These are phyloP conservation scores for Pseudoturritis turrita DNA, from an alignment of 345 rosid species.

Conservation along the genomic window DNA sequence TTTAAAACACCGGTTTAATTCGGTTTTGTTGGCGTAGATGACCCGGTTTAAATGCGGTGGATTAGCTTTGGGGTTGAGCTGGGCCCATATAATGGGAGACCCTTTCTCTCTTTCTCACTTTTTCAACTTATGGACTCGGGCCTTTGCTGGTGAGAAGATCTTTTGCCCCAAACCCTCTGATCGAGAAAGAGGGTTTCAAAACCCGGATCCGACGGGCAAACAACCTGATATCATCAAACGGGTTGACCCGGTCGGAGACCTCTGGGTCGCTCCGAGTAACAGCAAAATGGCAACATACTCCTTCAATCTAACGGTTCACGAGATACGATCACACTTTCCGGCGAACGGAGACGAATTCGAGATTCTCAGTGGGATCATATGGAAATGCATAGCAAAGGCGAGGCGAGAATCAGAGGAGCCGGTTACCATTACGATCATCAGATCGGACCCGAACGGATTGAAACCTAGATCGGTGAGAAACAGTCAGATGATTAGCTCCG, in stretches of 20 bases:
- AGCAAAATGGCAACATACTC: slow-evolving; percentile 48
- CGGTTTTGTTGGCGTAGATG: slow-evolving; percentile 32
- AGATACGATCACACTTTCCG: slow-evolving; percentile 19
- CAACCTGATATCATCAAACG: slow-evolving; percentile 45
- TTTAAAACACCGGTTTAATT: neutral
- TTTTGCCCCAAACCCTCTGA: neutral
- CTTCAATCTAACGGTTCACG: slow-evolving; percentile 34
- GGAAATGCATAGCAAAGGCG: slow-evolving; percentile 51
- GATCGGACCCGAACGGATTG: slow-evolving; percentile 10
- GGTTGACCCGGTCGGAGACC: slow-evolving; percentile 66
- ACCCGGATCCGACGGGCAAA: neutral
- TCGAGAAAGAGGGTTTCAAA: neutral
- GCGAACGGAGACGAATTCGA: slow-evolving; percentile 37
- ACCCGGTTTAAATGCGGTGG: slow-evolving; percentile 75
- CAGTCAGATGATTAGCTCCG: slow-evolving; percentile 35
- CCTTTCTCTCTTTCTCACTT: slow-evolving; percentile 34
- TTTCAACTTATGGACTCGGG: slow-evolving; percentile 38
- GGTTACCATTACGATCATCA: slow-evolving; percentile 41
- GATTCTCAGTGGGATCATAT: slow-evolving; percentile 47
- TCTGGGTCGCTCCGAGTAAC: slow-evolving; percentile 44
- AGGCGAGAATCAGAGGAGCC: slow-evolving; percentile 27
- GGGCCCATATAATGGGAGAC: slow-evolving; percentile 71
- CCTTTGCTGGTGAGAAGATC: slow-evolving; percentile 7
- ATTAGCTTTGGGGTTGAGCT: slow-evolving; percentile 55
- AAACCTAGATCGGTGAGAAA: slow-evolving; percentile 30